Evolutionary conservation across 73 alveolate genomes (phyloP).

Genomic region (Tetrahymena malaccensis): DNA sequence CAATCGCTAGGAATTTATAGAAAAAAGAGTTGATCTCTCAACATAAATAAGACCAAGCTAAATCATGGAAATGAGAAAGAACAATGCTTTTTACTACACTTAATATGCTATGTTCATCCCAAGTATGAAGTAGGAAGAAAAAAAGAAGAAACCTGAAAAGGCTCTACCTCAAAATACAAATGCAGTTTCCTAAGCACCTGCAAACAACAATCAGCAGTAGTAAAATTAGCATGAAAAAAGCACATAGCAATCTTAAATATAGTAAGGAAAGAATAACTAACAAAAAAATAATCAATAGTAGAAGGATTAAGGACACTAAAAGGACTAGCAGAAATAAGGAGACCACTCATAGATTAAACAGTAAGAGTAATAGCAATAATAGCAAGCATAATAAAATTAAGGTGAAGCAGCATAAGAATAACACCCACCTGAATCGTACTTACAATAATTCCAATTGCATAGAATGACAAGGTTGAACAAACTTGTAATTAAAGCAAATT

Average conservation of each 20-base stretch:
- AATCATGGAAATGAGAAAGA: background rate
- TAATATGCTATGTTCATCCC: background rate
- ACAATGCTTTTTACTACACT: background rate
- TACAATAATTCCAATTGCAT: background rate
- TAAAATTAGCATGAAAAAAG: background rate
- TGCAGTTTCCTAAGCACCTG: background rate
- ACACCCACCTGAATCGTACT: background rate
- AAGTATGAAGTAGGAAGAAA: background rate
- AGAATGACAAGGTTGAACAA: background rate
- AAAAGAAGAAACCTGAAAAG: background rate
- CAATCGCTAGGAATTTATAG: background rate
- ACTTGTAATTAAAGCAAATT: background rate
- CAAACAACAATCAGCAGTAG: background rate
- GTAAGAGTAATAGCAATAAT: background rate
- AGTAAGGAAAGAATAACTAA: background rate
- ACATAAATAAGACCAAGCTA: background rate
- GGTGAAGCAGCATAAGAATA: background rate
- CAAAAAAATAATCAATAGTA: background rate
- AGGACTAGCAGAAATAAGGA: background rate
- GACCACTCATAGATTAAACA: background rate
- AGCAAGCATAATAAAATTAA: background rate
- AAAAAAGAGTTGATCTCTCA: background rate
- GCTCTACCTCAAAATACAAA: background rate
- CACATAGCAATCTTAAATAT: background rate
- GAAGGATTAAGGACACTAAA: background rate